These are phyloP conservation scores for Pestalotiopsis sp. DNA, from an alignment of 2,329 filamentous ascomycete genomes.

Conservation along the genomic window DNA sequence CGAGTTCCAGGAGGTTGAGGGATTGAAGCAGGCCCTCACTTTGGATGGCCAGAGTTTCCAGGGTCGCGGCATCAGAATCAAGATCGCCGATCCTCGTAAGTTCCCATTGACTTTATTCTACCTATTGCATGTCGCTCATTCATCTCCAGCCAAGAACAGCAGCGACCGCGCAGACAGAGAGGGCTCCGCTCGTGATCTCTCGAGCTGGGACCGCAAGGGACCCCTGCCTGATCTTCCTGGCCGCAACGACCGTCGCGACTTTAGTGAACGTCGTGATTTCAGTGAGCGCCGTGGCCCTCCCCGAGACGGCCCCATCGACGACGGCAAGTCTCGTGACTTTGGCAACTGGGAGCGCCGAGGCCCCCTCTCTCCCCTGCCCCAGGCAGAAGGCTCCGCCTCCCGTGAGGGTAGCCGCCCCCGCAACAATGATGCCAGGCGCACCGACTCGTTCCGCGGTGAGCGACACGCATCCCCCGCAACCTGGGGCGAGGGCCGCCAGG, in stretches of 20 bases:
- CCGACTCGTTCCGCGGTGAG: slow-evolving; percentile 62
- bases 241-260: slow-evolving; percentile 38
- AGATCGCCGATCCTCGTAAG: slow-evolving; percentile 97
- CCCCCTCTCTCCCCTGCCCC: slow-evolving; percentile 75
- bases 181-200: slow-evolving; percentile 68
- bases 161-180: slow-evolving; percentile 59
- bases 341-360: slow-evolving; percentile 95
- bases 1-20: slow-evolving; percentile 86
- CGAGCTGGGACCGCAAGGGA: slow-evolving; percentile 91
- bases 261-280: slow-evolving; percentile 41
- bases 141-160: slow-evolving; percentile 73
- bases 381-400: slow-evolving; percentile 50
- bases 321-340: slow-evolving; percentile 79
- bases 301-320: slow-evolving; percentile 70
- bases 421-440: slow-evolving; percentile 60
- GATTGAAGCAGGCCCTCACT: slow-evolving; percentile 86
- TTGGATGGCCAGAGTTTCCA: slow-evolving; percentile 83
- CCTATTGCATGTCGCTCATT: slow-evolving; percentile 36
- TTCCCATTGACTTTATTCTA: slow-evolving; percentile 12
- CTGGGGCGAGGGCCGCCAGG: slow-evolving; percentile 75
- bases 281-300: slow-evolving; percentile 68
- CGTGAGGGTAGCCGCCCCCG: slow-evolving; percentile 59
- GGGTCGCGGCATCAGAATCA: slow-evolving; percentile 88
- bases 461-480: slow-evolving; percentile 72
- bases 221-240: slow-evolving; percentile 73